phyloP scores from a whole-genome alignment of 2,329 filamentous ascomycete species.

The Parascedosporium putredinis region DNA sequence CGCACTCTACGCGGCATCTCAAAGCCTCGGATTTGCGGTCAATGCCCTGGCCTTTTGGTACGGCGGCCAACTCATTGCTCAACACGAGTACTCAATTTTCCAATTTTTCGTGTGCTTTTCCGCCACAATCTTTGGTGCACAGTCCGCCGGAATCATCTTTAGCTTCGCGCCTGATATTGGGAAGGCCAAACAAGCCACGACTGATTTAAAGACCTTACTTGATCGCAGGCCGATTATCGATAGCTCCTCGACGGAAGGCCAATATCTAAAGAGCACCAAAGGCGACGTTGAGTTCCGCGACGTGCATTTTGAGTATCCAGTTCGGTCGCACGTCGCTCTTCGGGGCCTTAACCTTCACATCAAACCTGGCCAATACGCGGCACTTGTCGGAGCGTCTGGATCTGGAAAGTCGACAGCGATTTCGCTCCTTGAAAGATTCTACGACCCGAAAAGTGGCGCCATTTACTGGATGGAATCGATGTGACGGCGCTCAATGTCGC shows the following conservation, averaged over 20 bases:
- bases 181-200: slow-evolving; percentile 36
- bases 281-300: slow-evolving; percentile 37
- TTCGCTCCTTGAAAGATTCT: slow-evolving; percentile 49
- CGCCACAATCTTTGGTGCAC: slow-evolving; percentile 36
- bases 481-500: slow-evolving; percentile 34
- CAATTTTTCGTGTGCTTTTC: slow-evolving; percentile 7
- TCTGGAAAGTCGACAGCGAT: slow-evolving; percentile 49
- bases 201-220: slow-evolving; percentile 36
- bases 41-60: slow-evolving; percentile 29
- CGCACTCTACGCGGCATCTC: slow-evolving; percentile 28
- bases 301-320: slow-evolving; percentile 46
- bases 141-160: slow-evolving; percentile 38
- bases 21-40: slow-evolving; percentile 26
- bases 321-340: slow-evolving; percentile 38
- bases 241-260: slow-evolving; percentile 27
- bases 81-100: slow-evolving; percentile 19
- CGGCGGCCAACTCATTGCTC: slow-evolving; percentile 10
- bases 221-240: slow-evolving; percentile 32
- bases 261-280: slow-evolving; percentile 14
- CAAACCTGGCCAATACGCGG: slow-evolving; percentile 36
- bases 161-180: slow-evolving; percentile 23
- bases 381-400: slow-evolving; percentile 47
- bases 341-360: slow-evolving; percentile 31
- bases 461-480: slow-evolving; percentile 33
- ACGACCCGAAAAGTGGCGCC: slow-evolving; percentile 33